A percentile compares a stretch with the other conserved stretches of the same genome.
Conservation (phyloP, 2,329 filamentous ascomycete species). For the Cyanodermella asteris region DNA sequence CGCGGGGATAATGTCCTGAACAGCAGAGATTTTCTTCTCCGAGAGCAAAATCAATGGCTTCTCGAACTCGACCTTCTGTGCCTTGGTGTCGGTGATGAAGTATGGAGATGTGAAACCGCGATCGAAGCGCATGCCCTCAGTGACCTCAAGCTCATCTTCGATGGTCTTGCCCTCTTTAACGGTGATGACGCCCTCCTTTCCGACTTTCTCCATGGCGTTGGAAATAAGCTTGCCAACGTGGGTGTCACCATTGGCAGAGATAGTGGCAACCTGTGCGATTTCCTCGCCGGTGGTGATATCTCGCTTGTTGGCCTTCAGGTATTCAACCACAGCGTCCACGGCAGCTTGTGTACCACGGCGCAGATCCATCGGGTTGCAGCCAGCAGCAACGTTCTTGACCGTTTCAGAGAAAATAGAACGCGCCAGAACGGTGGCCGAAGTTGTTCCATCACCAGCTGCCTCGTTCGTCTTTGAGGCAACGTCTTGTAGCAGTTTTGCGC, state of each 20-base stretch:
- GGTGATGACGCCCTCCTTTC: constrained; percentile 99
- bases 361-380: constrained; percentile 99
- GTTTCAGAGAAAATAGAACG: constrained; percentile 99
- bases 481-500: constrained; percentile 87
- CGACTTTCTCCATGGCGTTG: constrained; percentile 98
- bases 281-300: constrained; percentile 95
- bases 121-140: constrained; percentile 99
- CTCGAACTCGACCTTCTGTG: constrained; percentile 98
- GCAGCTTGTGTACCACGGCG: constrained; percentile 91
- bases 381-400: constrained; percentile 97
- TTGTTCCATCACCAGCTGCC: constrained; percentile 94
- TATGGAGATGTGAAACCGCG: constrained; percentile 96
- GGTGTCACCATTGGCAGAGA: constrained; percentile 88
- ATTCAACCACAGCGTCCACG: constrained; percentile 85
- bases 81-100: constrained; percentile 99
- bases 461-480: constrained; percentile 99
- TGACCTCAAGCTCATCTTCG: constrained; percentile 92
- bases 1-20: constrained; percentile 95
- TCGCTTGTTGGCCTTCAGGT: constrained; percentile 84
- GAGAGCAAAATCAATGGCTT: constrained; percentile 96
- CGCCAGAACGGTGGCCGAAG: constrained; percentile 88
- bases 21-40: constrained; percentile 99
- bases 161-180: constrained; percentile 99
- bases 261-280: constrained; percentile 94
- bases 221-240: constrained; percentile 93